Evolutionary conservation across 495 filamentous ascomycete species (phyloP), one percentile per base, ranked within the genome.

Genomic region (Penicillium waksmanii): DNA sequence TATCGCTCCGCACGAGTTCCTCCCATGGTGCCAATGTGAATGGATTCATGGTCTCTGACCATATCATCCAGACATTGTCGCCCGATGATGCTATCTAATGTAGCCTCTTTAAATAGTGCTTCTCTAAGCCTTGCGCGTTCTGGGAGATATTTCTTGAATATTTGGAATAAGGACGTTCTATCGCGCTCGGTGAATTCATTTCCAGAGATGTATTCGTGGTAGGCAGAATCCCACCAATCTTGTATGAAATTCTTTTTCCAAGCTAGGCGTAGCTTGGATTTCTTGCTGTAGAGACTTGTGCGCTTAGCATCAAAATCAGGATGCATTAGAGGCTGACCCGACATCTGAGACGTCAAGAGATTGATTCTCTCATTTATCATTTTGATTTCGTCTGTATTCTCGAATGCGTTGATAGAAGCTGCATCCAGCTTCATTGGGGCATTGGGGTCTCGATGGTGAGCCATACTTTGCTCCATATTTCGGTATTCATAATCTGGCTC

Each of bases 391-490:
- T 56, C 47, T 25, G 60, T 35, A 12, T 19, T 23, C 47, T 65
- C 38, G 25, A 70, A 66, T 42, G 57, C 21, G 15, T 47, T 21
- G 25, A 61, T 40, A 47, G 61, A 27, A 48, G 54, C 59, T 46
- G 57, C 55, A 40, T 61, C 44, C 17, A 70, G 62, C 35, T 58
- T 46, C 2, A 53, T 55, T 23, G 59, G 67, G 11, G 51, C 42
- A 55, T 70, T 66, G 10, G 48, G 31, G 47, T 70, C 67, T 23
- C 56, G 54, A 55, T 66, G 51, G 23, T 70, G 57, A 31, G 67
- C 59, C 54, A 70, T 70, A 27, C 67, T 70, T 51, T 59, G 54
- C 56, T 70, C 62, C 43, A 70, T 70, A 25, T 65, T 48, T n/a
- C 51, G 62, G 21, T 44, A 65, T 57, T 66, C 51, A 40, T 63